Percentiles rank a stretch among this genome's conserved stretches.
Conservation (phyloP, 768 basidiomycete genomes). For the Serpula lacrymans region DNA sequence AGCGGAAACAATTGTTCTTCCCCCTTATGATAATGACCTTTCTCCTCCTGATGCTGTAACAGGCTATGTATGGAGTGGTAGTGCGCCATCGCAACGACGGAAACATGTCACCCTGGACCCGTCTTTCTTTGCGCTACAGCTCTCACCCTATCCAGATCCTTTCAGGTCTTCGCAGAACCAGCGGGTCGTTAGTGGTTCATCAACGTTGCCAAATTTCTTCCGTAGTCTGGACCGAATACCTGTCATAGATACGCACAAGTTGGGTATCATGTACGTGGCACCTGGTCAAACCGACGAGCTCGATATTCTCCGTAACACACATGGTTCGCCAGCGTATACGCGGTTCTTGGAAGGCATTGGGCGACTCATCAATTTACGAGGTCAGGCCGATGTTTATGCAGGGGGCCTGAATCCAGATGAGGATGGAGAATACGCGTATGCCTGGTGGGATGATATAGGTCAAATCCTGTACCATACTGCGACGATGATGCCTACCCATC, state of each 20-base stretch:
- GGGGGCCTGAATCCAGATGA: conserved; percentile 88
- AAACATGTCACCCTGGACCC: conserved; percentile 87
- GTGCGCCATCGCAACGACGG: conserved; percentile 83
- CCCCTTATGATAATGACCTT: no score
- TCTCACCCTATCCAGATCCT: conserved; percentile 69
- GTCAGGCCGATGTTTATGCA: conserved; percentile 88
- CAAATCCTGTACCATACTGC: conserved; percentile 95
- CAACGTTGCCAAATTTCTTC: conserved; percentile 56
- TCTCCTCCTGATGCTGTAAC: conserved; percentile 72
- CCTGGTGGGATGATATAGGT: conserved; percentile 98
- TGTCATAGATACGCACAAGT: conserved; percentile 96
- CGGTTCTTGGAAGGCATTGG: conserved; percentile 91
- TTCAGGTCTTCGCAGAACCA: conserved; percentile 33
- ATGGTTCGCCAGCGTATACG: conserved; percentile 94
- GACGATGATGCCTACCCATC: conserved; percentile 90
- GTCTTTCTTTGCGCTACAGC: conserved; percentile 78
- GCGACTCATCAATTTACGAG: conserved; percentile 80
- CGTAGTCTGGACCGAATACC: conserved; percentile 77
- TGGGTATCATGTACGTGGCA: conserved; percentile 94
- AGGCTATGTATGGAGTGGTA: conserved; percentile 85
- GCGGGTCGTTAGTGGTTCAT: conserved; percentile 49
- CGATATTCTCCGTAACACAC: conserved; percentile 85
- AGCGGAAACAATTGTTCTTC: conserved; percentile 4
- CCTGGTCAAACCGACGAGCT: conserved; percentile 82
- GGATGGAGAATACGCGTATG: conserved; percentile 96